Evolutionary conservation across 495 filamentous ascomycete genomes (phyloP).

Genomic region (Hypoxylon subgilvum): DNA sequence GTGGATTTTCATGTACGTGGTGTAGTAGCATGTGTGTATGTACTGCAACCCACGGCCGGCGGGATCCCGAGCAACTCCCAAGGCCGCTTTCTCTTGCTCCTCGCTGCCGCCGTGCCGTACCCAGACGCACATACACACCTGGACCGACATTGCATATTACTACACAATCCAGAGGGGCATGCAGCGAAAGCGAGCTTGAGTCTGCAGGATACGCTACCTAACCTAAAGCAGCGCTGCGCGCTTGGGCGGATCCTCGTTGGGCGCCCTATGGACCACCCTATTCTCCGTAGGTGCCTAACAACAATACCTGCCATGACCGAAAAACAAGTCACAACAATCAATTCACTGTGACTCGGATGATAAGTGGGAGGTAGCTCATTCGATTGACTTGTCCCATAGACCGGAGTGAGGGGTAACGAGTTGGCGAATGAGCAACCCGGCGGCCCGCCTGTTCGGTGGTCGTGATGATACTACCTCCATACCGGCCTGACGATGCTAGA

Average conservation of each 20-base stretch:
- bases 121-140: too few species aligned
- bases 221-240: slow-evolving; percentile 21
- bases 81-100: slow-evolving; percentile 8
- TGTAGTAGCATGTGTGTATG: too few species aligned
- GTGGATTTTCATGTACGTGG: too few species aligned
- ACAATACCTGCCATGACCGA: slow-evolving; percentile 28
- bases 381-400: slow-evolving; percentile 24
- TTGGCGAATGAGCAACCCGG: slow-evolving; percentile 24
- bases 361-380: slow-evolving; percentile 17
- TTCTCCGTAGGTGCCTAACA: slow-evolving; percentile 36
- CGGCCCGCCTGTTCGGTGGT: slow-evolving; percentile 33
- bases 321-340: slow-evolving; percentile 26
- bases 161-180: slow-evolving; percentile 23
- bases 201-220: slow-evolving; percentile 2
- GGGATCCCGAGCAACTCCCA: slow-evolving; percentile 25
- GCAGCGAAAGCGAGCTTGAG: background rate
- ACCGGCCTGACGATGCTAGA: slow-evolving; percentile 12
- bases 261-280: slow-evolving; percentile 25
- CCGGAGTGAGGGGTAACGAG: slow-evolving; percentile 20
- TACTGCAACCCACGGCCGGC: slow-evolving; percentile 28
- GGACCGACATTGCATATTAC: too few species aligned
- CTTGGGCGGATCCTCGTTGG: slow-evolving; percentile 26
- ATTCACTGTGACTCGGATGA: slow-evolving; percentile 29
- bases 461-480: slow-evolving; percentile 9
- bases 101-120: slow-evolving; percentile 15